These are phyloP conservation scores for Clavulina sp. DNA, from an alignment of 768 basidiomycete genomes.

Conservation along the genomic window DNA sequence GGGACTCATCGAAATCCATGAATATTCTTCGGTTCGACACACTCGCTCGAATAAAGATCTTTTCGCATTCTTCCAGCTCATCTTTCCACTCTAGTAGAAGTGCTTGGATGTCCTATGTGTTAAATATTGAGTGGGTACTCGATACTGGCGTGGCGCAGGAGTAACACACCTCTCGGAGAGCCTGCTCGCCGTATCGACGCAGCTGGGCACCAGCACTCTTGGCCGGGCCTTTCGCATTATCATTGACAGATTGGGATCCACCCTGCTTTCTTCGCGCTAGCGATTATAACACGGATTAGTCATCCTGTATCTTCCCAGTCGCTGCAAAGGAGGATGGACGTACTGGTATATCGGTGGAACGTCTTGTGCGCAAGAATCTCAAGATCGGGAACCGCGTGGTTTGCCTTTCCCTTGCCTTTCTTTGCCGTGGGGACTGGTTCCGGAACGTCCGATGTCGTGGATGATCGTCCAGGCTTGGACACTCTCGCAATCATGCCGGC, in stretches of 20 bases:
- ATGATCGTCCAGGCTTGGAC: constrained; percentile 33
- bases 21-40: constrained; percentile 78
- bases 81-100: constrained; percentile 75
- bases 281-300: not conserved
- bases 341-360: constrained; percentile 96
- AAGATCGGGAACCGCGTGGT: constrained; percentile 53
- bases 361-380: constrained; percentile 85
- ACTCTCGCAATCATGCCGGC: constrained; percentile 79
- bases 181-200: constrained; percentile 88
- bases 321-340: constrained; percentile 18
- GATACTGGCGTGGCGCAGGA: not conserved
- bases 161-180: constrained; percentile 61
- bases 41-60: constrained; percentile 84
- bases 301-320: not conserved
- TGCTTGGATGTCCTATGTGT: constrained; percentile 63
- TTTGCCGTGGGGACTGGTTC: constrained; percentile 13
- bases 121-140: constrained; percentile 1
- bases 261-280: constrained; percentile 93
- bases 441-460: constrained; percentile 16
- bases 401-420: constrained; percentile 35
- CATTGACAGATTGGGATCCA: constrained; percentile 81
- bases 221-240: constrained; percentile 82
- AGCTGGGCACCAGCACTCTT: constrained; percentile 88
- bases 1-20: constrained; percentile 68
- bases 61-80: constrained; percentile 69